Evolutionary conservation across 2,329 filamentous ascomycete species (phyloP).

Genomic region (Microcera coccophila): DNA sequence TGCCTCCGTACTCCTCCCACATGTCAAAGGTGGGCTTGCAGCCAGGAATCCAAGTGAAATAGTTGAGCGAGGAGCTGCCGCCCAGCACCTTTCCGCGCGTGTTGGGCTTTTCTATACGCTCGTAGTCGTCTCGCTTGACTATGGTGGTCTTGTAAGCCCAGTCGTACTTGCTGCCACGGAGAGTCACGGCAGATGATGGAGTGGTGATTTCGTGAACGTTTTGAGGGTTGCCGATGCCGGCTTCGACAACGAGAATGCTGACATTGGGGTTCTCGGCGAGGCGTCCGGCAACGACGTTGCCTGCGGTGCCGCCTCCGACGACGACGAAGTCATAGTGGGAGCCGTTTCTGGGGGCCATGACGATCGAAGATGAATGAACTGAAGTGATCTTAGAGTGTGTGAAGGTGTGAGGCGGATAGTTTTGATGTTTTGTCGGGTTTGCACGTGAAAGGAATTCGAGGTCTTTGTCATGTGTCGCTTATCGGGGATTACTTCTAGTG

Average conservation of each 20-base stretch:
- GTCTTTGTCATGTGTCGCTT: neutral
- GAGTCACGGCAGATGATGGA: conserved; percentile 49
- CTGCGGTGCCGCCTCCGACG: conserved; percentile 12
- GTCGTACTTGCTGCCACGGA: conserved; percentile 54
- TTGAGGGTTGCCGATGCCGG: conserved; percentile 45
- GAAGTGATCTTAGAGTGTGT: neutral
- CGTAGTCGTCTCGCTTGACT: conserved; percentile 56
- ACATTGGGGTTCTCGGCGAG: conserved; percentile 33
- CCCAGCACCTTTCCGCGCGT: conserved; percentile 58
- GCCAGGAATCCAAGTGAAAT: conserved; percentile 61
- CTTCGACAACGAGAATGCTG: conserved; percentile 45
- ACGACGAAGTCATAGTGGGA: neutral
- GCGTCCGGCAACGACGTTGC: neutral
- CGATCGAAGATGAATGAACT: neutral
- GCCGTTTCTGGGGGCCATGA: neutral
- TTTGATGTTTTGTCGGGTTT: no score
- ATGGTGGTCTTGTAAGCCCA: conserved; percentile 61
- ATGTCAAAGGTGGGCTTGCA: conserved; percentile 60
- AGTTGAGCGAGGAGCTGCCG: conserved; percentile 57
- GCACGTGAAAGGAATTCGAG: neutral
- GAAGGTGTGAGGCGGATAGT: neutral
- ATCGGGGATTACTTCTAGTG: neutral
- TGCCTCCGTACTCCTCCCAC: conserved; percentile 68
- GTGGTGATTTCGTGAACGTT: conserved; percentile 51
- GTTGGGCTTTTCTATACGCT: conserved; percentile 60